phyloP scores from a whole-genome alignment of 2,329 filamentous ascomycete genomes.

The Biscogniauxia sp. region DNA sequence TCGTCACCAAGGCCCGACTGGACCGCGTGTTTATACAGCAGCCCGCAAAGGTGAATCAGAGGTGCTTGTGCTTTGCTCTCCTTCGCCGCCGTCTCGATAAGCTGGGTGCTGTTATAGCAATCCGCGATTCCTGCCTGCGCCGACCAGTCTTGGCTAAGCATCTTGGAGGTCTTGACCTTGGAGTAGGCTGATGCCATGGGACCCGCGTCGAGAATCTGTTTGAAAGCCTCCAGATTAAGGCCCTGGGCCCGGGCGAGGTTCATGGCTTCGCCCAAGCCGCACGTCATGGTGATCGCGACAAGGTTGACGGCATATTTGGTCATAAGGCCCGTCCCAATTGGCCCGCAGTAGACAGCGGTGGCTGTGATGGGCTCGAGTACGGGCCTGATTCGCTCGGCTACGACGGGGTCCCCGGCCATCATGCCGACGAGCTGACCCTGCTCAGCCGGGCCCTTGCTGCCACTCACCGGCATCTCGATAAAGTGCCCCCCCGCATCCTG shows the following conservation, averaged over 20 bases:
- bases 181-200: conserved; percentile 33
- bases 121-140: conserved; percentile 31
- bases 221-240: conserved; percentile 30
- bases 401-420: conserved; percentile 29
- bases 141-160: conserved; percentile 29
- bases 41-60: conserved; percentile 20
- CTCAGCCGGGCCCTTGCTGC: conserved; percentile 34
- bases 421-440: conserved; percentile 34
- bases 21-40: conserved; percentile 25
- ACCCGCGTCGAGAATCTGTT: conserved; percentile 29
- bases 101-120: conserved; percentile 30
- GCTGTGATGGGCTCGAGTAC: conserved; percentile 28
- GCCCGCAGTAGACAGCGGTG: conserved; percentile 34
- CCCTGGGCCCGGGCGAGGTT: conserved; percentile 32
- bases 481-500: conserved; percentile 27
- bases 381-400: conserved; percentile 24
- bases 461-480: conserved; percentile 37
- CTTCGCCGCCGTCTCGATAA: conserved; percentile 26
- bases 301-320: conserved; percentile 35
- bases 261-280: conserved; percentile 33
- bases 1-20: conserved; percentile 23
- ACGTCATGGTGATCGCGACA: conserved; percentile 31
- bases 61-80: conserved; percentile 19
- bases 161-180: conserved; percentile 30
- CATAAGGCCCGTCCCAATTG: conserved; percentile 30